These are phyloP conservation scores for Moniliophthora roreri DNA, from an alignment of 1,284 basidiomycete species.

Conservation along the genomic window DNA sequence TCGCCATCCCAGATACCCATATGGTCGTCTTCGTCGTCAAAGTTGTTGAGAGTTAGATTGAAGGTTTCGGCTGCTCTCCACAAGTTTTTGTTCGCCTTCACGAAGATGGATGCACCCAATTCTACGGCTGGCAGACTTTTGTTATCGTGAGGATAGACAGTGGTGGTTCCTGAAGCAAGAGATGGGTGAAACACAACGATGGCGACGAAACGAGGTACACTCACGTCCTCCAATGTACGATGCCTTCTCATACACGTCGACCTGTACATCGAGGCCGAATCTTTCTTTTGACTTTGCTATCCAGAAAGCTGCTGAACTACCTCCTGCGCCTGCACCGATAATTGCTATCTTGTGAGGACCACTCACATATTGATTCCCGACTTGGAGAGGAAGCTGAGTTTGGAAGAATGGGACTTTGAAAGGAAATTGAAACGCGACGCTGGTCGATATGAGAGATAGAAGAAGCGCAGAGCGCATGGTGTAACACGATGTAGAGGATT, in stretches of 20 bases:
- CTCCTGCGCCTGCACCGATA: constrained; percentile 87
- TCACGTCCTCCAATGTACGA: constrained; percentile 82
- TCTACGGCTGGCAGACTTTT: constrained; percentile 63
- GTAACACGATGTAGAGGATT: neutral
- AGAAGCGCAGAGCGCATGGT: constrained; percentile 22
- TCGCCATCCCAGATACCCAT: constrained; percentile 86
- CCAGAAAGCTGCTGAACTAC: constrained; percentile 87
- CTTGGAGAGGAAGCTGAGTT: constrained; percentile 14
- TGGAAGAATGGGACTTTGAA: constrained; percentile 53
- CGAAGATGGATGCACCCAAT: constrained; percentile 89
- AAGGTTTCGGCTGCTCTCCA: constrained; percentile 82
- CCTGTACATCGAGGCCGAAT: constrained; percentile 63
- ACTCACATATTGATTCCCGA: constrained; percentile 6
- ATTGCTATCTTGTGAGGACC: constrained; percentile 16
- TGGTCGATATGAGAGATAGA: constrained; percentile 32
- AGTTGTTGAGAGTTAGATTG: constrained; percentile 61
- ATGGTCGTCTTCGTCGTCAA: constrained; percentile 50
- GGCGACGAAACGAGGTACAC: constrained; percentile 31
- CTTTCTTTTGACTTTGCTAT: constrained; percentile 73
- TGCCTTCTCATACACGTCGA: constrained; percentile 82
- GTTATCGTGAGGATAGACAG: constrained; percentile 78
- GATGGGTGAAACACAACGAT: constrained; percentile 7
- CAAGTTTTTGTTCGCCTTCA: constrained; percentile 79
- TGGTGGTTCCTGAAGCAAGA: constrained; percentile 60
- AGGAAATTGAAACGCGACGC: constrained; percentile 53